Conservation (phyloP, 441 rosid species). For the Jatropha podagrica region DNA sequence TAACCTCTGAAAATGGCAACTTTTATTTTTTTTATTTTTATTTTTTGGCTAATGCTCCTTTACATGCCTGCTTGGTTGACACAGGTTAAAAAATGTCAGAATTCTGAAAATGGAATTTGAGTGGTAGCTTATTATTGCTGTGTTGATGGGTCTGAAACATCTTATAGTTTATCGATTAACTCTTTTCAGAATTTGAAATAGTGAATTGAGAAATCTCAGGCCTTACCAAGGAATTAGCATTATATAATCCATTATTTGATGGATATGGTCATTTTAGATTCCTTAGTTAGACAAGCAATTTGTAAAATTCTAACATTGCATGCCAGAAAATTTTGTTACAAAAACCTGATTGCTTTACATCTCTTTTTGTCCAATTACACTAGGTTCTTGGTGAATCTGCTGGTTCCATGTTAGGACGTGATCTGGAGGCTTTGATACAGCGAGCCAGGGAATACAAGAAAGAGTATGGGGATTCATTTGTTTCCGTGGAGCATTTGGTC, state of each 20-base stretch:
- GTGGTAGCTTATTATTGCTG: not conserved
- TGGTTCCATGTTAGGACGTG: conserved; percentile 97
- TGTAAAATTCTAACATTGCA: not conserved
- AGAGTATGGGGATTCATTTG: conserved; percentile 86
- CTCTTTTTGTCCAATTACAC: conserved; percentile 1
- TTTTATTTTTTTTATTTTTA: not conserved
- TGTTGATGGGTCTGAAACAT: not conserved
- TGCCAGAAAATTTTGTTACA: not conserved
- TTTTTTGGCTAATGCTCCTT: not conserved
- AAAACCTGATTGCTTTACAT: conserved; percentile 14
- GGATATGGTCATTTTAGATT: not conserved
- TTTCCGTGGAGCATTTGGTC: conserved; percentile 97
- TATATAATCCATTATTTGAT: not conserved
- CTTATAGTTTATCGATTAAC: not conserved
- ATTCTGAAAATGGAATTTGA: not conserved
- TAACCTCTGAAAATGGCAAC: not conserved
- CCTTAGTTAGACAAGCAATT: no score
- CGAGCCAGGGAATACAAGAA: conserved; percentile 88
- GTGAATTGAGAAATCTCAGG: not conserved
- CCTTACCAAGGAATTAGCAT: not conserved
- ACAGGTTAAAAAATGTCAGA: not conserved
- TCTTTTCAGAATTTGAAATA: not conserved
- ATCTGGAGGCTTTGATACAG: conserved; percentile 80
- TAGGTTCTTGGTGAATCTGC: conserved; percentile 89
- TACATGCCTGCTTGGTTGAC: not conserved